Conservation (phyloP, 2,329 filamentous ascomycete genomes). For the Oidium heveae region DNA sequence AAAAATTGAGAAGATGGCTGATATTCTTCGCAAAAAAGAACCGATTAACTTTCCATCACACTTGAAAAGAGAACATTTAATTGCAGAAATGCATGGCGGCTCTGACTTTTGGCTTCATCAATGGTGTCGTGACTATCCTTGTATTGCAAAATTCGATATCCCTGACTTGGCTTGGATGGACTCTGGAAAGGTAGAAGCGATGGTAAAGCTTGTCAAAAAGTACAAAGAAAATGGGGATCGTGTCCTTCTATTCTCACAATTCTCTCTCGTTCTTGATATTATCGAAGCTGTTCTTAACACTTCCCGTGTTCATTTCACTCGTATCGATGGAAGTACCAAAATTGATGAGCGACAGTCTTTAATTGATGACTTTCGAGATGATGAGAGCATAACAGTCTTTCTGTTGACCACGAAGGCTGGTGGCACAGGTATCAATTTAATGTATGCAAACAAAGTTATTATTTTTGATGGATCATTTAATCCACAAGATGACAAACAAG, state of each 20-base stretch:
- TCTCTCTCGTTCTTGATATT: slow-evolving; percentile 76
- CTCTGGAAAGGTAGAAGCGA: slow-evolving; percentile 64
- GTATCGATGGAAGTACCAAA: slow-evolving; percentile 65
- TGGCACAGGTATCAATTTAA: slow-evolving; percentile 90
- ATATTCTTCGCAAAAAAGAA: slow-evolving; percentile 47
- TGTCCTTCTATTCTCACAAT: slow-evolving; percentile 78
- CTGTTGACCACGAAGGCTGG: slow-evolving; percentile 82
- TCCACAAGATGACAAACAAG: slow-evolving; percentile 93
- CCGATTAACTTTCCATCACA: slow-evolving; percentile 24
- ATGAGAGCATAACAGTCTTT: slow-evolving; percentile 64
- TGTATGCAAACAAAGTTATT: slow-evolving; percentile 87
- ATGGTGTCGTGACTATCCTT: slow-evolving; percentile 33
- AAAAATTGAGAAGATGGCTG: slow-evolving; percentile 51
- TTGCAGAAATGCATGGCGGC: slow-evolving; percentile 28
- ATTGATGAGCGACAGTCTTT: slow-evolving; percentile 67
- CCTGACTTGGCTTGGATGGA: slow-evolving; percentile 27
- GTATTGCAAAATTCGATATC: slow-evolving; percentile 29
- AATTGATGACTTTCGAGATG: slow-evolving; percentile 63
- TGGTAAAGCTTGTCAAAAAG: slow-evolving; percentile 45
- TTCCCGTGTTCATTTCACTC: slow-evolving; percentile 48
- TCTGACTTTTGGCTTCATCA: slow-evolving; percentile 41
- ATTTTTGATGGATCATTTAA: slow-evolving; percentile 97
- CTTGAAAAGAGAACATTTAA: slow-evolving; percentile 23
- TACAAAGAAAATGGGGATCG: slow-evolving; percentile 67
- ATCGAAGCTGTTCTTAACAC: slow-evolving; percentile 58